Evolutionary conservation across 2,329 filamentous ascomycete species (phyloP).

Genomic region (Hawksworthiomyces lignivorus): DNA sequence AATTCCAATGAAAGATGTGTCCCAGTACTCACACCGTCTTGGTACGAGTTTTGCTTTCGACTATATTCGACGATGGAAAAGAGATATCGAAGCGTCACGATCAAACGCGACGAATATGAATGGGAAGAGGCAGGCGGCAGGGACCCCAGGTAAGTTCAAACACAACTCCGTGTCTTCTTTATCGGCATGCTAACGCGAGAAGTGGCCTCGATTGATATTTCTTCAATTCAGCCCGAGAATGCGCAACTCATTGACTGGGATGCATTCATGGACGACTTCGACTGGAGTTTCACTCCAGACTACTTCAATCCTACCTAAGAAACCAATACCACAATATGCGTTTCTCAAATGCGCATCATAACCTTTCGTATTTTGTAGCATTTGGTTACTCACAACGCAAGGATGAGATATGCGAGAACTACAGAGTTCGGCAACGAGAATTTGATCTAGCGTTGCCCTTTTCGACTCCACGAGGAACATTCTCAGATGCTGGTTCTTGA

Average conservation of each 20-base stretch:
- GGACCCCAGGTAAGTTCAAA: constrained; percentile 13
- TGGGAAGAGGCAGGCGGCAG: constrained; percentile 4
- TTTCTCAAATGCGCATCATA: too few species aligned
- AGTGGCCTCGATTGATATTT: constrained; percentile 10
- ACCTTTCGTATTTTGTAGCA: too few species aligned
- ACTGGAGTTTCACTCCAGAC: constrained; percentile 31
- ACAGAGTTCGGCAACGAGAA: too few species aligned
- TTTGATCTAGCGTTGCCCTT: too few species aligned
- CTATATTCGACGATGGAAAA: constrained; percentile 41
- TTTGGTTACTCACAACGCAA: too few species aligned
- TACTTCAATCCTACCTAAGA: constrained; percentile 15
- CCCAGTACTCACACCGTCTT: constrained; percentile 36
- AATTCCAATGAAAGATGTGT: constrained; percentile 27
- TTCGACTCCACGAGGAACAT: too few species aligned
- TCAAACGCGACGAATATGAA: constrained; percentile 21
- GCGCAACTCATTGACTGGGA: constrained; percentile 42
- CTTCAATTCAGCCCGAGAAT: constrained; percentile 12
- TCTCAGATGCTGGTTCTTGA: too few species aligned
- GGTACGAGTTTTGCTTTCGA: constrained; percentile 42
- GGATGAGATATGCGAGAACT: too few species aligned
- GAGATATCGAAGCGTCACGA: constrained; percentile 31
- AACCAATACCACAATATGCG: too few species aligned
- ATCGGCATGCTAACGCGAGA: neutral
- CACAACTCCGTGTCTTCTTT: neutral
- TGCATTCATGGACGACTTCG: constrained; percentile 43